Evolutionary conservation across 768 basidiomycete genomes (phyloP), one percentile per base, ranked within the genome.

Genomic region (Lentinula raphanica): DNA sequence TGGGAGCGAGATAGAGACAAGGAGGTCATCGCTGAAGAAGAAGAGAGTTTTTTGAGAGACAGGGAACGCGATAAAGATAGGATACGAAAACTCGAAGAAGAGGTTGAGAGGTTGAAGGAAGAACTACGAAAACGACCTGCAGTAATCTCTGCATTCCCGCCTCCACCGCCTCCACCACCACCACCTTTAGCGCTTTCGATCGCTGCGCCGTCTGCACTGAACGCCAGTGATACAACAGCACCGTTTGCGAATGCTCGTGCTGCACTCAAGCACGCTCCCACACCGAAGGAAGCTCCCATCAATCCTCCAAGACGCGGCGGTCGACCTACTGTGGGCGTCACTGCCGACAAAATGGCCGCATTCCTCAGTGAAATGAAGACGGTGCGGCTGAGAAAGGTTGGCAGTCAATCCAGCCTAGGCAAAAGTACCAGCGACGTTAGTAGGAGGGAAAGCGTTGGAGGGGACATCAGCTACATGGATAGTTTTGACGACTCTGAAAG

Each of bases 311-410:
- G 66, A 1, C 76, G 74, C 36, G 80, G 79, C 13, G 86, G 86
- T 6, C 79, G 81, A 58, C 85, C 90, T 0, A 83, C 87, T 0
- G 75, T 91, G 11, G 87, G 86, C n/a, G 76, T 92, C 9, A 79
- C 88, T 0, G 79, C 86, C 2, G 90, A 92, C 60, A 88, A 92
- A 68, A 90, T 92, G 87, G 87, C 86, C 0, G 88, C 86, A 1
- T 92, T 92, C 65, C 69, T 92, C 61, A 84, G 73, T 5, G 90
- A 92, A 68, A 84, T 92, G 78, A 92, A 90, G 75, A 86, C 81
- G 1, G 87, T 84, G 25, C 76, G 85, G 49, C 64, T 92, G 51
- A 79, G 81, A 60, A 89, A 81, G 68, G 82, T 87, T 0, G 69
- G 70, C 39, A 67, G 69, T n/a, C 66, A 65, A 35, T 35, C 60